These are phyloP conservation scores for Triticum urartu DNA, from an alignment of 176 grass and related monocot species.

Conservation along the genomic window DNA sequence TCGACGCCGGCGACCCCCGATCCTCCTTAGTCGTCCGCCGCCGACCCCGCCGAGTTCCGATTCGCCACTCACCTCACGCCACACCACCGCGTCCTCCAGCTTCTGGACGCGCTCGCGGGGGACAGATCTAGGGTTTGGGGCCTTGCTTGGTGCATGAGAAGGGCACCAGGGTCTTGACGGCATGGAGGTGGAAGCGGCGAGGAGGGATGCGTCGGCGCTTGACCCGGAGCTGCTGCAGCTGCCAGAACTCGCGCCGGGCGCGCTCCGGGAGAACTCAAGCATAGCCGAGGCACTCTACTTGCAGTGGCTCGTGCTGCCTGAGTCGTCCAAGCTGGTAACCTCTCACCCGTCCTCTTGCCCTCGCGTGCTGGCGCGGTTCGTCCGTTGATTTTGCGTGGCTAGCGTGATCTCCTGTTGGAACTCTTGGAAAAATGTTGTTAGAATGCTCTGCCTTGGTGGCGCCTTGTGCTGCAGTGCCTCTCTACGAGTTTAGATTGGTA, in stretches of 20 bases:
- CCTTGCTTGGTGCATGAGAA: conserved; percentile 66
- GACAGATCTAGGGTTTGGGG: conserved; percentile 56
- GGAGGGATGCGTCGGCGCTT: conserved; percentile 72
- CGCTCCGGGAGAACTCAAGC: conserved; percentile 68
- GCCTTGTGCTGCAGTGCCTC: not conserved
- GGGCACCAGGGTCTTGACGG: conserved; percentile 34
- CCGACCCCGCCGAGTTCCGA: conserved; percentile 28
- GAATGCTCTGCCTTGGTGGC: conserved; percentile 8
- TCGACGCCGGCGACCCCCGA: conserved; percentile 28
- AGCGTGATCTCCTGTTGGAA: conserved; percentile 32
- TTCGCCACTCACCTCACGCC: conserved; percentile 5
- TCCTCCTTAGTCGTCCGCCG: conserved; percentile 19
- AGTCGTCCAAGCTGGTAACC: conserved; percentile 88
- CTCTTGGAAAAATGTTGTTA: not conserved
- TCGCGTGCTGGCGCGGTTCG: not conserved
- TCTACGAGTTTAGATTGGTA: conserved; percentile 18
- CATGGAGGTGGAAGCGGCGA: conserved; percentile 77
- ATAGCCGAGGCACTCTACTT: conserved; percentile 65
- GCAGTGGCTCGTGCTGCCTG: conserved; percentile 91
- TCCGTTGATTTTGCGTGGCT: conserved; percentile 7
- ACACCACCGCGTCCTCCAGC: conserved; percentile 16
- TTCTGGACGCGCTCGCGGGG: conserved; percentile 9
- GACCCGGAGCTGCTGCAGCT: conserved; percentile 97
- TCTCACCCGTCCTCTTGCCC: not conserved
- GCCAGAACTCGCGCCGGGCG: conserved; percentile 70